These are phyloP conservation scores for Alopecurus myosuroides DNA, from an alignment of 176 grass and related monocot genomes.

Conservation along the genomic window DNA sequence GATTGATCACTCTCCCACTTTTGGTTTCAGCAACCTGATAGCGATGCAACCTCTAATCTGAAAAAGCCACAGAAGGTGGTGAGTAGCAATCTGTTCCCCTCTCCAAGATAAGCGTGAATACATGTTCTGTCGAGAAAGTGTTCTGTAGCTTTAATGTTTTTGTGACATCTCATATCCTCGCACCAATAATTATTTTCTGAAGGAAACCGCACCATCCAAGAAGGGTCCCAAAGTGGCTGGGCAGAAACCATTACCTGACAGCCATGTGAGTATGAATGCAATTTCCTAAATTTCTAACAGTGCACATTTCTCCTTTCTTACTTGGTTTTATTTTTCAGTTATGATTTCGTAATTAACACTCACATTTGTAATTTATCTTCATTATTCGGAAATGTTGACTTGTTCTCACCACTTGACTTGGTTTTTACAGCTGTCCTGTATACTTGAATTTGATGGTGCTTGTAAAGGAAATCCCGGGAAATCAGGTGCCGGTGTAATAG, in stretches of 20 bases:
- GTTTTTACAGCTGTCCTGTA: slow-evolving; percentile 57
- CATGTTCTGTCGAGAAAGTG: not conserved
- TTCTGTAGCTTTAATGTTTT: not conserved
- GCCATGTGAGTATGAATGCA: slow-evolving; percentile 45
- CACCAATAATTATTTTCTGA: slow-evolving; percentile 5
- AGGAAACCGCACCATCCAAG: slow-evolving; percentile 35
- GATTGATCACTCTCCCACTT: not conserved
- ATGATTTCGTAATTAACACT: not conserved
- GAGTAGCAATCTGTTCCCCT: slow-evolving; percentile 16
- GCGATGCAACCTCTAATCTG: slow-evolving; percentile 33
- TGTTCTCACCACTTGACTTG: slow-evolving; percentile 6
- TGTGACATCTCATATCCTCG: slow-evolving; percentile 1
- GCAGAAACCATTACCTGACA: slow-evolving; percentile 28
- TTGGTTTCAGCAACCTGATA: slow-evolving; percentile 74
- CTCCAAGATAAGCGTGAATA: not conserved
- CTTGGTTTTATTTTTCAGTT: not conserved
- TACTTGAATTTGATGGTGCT: slow-evolving; percentile 89
- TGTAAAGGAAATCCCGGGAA: slow-evolving; percentile 87
- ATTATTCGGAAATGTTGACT: not conserved
- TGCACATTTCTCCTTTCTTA: not conserved
- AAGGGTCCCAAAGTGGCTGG: slow-evolving; percentile 36
- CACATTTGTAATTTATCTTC: not conserved
- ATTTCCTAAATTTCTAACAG: not conserved
- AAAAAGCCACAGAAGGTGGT: slow-evolving; percentile 46
- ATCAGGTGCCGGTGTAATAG: slow-evolving; percentile 73